Percentiles rank a stretch among this genome's conserved stretches.
Conservation (phyloP, 352 stramenopile genomes). For the Globisporangium emineosum region DNA sequence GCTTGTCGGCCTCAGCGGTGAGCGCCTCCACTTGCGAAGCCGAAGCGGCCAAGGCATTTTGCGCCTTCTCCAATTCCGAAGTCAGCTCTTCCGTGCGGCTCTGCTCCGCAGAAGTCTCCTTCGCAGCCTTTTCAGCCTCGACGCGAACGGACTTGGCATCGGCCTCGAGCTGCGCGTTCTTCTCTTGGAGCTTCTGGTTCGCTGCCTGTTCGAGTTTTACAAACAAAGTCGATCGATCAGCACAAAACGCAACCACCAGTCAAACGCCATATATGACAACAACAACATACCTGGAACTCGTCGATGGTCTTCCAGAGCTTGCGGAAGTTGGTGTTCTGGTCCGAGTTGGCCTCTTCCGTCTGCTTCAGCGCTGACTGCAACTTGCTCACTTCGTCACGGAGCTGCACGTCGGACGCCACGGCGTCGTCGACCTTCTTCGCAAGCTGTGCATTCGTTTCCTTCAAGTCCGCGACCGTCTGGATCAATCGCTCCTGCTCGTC, state of each 20-base stretch:
- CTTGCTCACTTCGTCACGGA: slow-evolving; percentile 21
- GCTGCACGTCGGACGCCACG: slow-evolving; percentile 14
- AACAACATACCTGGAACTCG: slow-evolving; percentile 29
- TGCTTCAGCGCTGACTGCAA: slow-evolving; percentile 25
- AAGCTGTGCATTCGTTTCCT: slow-evolving; percentile 24
- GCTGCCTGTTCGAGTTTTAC: slow-evolving; percentile 19
- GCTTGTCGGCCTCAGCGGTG: slow-evolving; percentile 7
- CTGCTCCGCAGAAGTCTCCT: slow-evolving; percentile 27
- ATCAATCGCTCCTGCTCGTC: slow-evolving; percentile 27
- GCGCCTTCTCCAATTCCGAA: slow-evolving; percentile 27
- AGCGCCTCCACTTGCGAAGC: slow-evolving; percentile 4
- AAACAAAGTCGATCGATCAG: neutral
- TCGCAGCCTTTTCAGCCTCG: slow-evolving; percentile 36
- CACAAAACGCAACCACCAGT: neutral
- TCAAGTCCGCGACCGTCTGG: slow-evolving; percentile 16
- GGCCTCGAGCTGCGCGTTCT: slow-evolving; percentile 39
- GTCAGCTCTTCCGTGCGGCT: slow-evolving; percentile 28
- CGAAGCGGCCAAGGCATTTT: slow-evolving; percentile 18
- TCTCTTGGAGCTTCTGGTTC: slow-evolving; percentile 44
- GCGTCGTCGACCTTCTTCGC: slow-evolving; percentile 28
- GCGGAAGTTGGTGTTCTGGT: slow-evolving; percentile 43
- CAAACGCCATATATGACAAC: neutral
- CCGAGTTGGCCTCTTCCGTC: slow-evolving; percentile 37
- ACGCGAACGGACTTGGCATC: slow-evolving; percentile 38
- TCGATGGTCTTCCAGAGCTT: slow-evolving; percentile 57